phyloP scores from a whole-genome alignment of 306 rosid species.

The Myrica gale region DNA sequence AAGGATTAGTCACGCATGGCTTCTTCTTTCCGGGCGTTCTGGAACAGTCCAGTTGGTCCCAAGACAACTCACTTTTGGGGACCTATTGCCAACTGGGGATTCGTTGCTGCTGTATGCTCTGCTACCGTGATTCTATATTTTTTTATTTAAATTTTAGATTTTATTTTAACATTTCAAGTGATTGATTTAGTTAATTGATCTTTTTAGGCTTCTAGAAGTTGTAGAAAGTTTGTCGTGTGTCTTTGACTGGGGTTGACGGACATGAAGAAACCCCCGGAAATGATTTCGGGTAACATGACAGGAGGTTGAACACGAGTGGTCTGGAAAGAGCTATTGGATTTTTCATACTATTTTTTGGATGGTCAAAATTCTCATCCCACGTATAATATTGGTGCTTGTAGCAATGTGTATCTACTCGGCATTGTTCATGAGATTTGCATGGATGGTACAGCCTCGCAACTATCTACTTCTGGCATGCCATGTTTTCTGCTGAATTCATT shows the following conservation, averaged over 20 bases:
- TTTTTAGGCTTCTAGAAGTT: background rate
- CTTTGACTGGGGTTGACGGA: slow-evolving; percentile 75
- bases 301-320: slow-evolving; percentile 52
- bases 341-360: background rate
- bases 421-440: slow-evolving; percentile 72
- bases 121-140: slow-evolving; percentile 7
- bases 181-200: background rate
- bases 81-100: slow-evolving; percentile 96
- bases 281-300: slow-evolving; percentile 96
- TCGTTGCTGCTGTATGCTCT: slow-evolving; percentile 83
- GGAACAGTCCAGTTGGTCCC: slow-evolving; percentile 90
- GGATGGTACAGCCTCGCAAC: slow-evolving; percentile 79
- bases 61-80: slow-evolving; percentile 99
- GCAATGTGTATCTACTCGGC: slow-evolving; percentile 64
- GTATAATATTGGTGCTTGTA: slow-evolving; percentile 34
- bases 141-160: background rate
- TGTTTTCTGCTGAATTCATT: slow-evolving; percentile 1
- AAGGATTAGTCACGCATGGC: slow-evolving; percentile 40
- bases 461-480: slow-evolving; percentile 64
- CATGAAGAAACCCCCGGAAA: slow-evolving; percentile 85
- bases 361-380: slow-evolving; percentile 9
- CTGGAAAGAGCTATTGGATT: slow-evolving; percentile 3
- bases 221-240: slow-evolving; percentile 10
- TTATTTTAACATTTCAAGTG: background rate
- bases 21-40: slow-evolving; percentile 68